Evolutionary conservation across 2,329 filamentous ascomycete species (phyloP), one percentile per base, ranked within the genome.

Genomic region (Tolypocladium paradoxum): DNA sequence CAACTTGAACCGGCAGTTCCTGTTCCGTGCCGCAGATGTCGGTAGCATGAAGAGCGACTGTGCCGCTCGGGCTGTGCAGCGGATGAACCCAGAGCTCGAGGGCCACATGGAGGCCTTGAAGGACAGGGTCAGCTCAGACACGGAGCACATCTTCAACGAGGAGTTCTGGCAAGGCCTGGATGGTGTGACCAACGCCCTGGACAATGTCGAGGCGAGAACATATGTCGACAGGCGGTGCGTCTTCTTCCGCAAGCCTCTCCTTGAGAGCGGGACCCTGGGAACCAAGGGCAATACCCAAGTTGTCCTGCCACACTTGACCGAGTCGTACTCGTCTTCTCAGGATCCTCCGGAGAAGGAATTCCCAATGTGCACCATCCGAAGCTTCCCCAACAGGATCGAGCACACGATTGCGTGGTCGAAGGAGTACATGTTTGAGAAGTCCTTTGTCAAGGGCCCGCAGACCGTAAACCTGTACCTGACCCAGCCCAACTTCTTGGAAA

Each of bases 231-330:
- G 91, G 56, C 85, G 92, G 64, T 99, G 93, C 66, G 91, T 99
- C 54, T 96, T 97, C 77, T 99, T 97, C 87, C 88, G 86, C 70
- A 97, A 97, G 77, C 88, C 93, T 48, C 77, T 99, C 5, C 81
- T 99, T 11, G 93, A 99, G 76, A 96, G 91, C 66, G 93, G 93
- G 58, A 99, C 93, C 36, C 82, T 99, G n/a, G 93, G 93, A 50
- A 97, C 95, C 54, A 99, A 99, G 78, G 93, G 93, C 64, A 99
- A 99, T 74, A 96, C 90, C 7, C 93, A 99, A 66, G 93, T 99
- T 55, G 84, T 99, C 49, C 79, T 99, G 54, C 95, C 93, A 12
- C 81, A 83, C 61, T 74, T 96, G 58, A 97, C 93, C 1, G 95
- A 99, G 71, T 97, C 93, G 1, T 99, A 99, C 75, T 96, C 93